A percentile compares a stretch with the other conserved stretches of the same genome.
Evolutionary conservation across 208 protist genomes (phyloP).

Genomic region (Trypanosoma scelopori): DNA sequence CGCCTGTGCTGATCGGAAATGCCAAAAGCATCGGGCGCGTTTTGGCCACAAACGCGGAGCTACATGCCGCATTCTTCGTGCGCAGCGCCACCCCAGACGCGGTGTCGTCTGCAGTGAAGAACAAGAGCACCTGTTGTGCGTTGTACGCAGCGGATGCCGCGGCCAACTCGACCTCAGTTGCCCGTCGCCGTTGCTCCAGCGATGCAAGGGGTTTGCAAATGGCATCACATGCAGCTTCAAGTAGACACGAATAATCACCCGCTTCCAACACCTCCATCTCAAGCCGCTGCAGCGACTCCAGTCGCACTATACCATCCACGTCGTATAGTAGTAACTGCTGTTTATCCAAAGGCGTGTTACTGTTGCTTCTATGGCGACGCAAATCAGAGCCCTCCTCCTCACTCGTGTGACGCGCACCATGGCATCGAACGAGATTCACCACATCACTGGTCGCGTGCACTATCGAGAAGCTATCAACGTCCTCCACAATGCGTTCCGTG

Average conservation of each 20-base stretch:
- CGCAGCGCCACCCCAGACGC: slow-evolving; percentile 4
- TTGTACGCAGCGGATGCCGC: slow-evolving; percentile 8
- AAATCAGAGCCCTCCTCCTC: neutral
- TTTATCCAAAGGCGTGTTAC: neutral
- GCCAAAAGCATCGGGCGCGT: slow-evolving; percentile 39
- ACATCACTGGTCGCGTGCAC: neutral
- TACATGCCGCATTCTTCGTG: slow-evolving; percentile 20
- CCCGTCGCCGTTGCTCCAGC: neutral
- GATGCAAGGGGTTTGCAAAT: neutral
- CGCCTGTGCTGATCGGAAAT: slow-evolving; percentile 58
- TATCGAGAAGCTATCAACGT: slow-evolving; percentile 2
- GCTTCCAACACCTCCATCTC: slow-evolving; percentile 17
- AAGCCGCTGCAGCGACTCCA: slow-evolving; percentile 16
- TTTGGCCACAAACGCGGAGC: slow-evolving; percentile 26
- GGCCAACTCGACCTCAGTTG: neutral
- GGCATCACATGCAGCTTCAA: neutral
- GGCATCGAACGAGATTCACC: slow-evolving; percentile 14
- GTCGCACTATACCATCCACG: neutral
- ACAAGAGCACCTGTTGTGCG: slow-evolving; percentile 34
- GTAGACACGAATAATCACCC: neutral
- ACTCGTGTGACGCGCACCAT: neutral
- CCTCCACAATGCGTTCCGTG: slow-evolving; percentile 7
- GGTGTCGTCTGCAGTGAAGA: slow-evolving; percentile 39
- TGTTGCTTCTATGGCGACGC: neutral
- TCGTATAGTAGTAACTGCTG: neutral